phyloP scores from a whole-genome alignment of 2,329 filamentous ascomycete species.

The Coniochaeta sp. region DNA sequence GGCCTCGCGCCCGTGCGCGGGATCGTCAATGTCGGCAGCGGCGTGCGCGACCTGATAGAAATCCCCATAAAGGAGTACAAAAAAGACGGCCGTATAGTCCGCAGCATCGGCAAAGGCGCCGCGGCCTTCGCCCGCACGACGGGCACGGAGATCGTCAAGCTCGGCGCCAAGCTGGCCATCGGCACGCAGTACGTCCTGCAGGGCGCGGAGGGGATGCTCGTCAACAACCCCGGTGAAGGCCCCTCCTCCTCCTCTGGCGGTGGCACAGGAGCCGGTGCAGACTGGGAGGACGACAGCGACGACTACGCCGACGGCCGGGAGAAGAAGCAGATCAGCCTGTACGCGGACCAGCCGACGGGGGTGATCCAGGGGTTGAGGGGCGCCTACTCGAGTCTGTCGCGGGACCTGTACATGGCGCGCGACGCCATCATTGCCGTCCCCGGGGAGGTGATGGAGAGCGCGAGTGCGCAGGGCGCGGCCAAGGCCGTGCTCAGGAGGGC shows the following conservation, averaged over 20 bases:
- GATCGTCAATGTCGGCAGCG: constrained; percentile 83
- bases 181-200: constrained; percentile 92
- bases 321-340: constrained; percentile 76
- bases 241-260: constrained; percentile 12
- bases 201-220: constrained; percentile 75
- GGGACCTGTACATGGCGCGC: constrained; percentile 77
- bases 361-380: constrained; percentile 80
- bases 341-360: constrained; percentile 88
- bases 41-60: constrained; percentile 78
- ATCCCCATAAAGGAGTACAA: constrained; percentile 88
- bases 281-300: constrained; percentile 35
- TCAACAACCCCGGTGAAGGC: constrained; percentile 33
- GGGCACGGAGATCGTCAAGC: constrained; percentile 85
- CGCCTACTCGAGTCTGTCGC: constrained; percentile 73
- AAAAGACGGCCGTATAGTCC: constrained; percentile 87
- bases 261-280: constrained; percentile 7
- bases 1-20: constrained; percentile 86
- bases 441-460: constrained; percentile 81
- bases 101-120: constrained; percentile 87
- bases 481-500: constrained; percentile 72
- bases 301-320: constrained; percentile 61
- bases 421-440: constrained; percentile 95
- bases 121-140: constrained; percentile 88
- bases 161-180: constrained; percentile 89
- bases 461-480: constrained; percentile 72